Conservation (phyloP, 2,329 filamentous ascomycete species). For the Trichoderma koningii region DNA sequence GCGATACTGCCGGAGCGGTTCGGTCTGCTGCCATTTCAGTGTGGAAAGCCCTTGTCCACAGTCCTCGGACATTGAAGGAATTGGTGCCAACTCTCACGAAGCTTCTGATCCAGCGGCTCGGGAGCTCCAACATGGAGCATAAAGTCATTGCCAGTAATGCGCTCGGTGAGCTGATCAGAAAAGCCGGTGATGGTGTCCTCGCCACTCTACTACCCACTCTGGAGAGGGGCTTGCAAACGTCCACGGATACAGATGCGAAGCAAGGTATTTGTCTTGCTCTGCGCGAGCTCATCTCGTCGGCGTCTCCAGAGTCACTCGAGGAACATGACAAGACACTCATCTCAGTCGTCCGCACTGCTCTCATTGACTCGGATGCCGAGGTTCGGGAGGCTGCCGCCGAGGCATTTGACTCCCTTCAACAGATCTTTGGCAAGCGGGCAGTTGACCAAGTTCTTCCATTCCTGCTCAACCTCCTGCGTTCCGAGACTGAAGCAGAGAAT, state of each 20-base stretch:
- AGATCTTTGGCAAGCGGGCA: constrained; percentile 88
- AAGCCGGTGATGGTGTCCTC: constrained; percentile 91
- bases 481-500: constrained; percentile 85
- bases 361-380: constrained; percentile 85
- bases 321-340: constrained; percentile 95
- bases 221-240: constrained; percentile 84
- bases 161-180: constrained; percentile 92
- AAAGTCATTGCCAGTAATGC: constrained; percentile 98
- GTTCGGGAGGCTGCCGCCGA: constrained; percentile 95
- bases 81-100: constrained; percentile 93
- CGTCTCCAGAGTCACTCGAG: constrained; percentile 83
- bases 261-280: constrained; percentile 97
- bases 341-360: constrained; percentile 86
- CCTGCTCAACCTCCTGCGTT: constrained; percentile 84
- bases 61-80: constrained; percentile 89
- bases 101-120: constrained; percentile 88
- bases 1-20: constrained; percentile 91
- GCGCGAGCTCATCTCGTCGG: constrained; percentile 87
- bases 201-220: constrained; percentile 85
- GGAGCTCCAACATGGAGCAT: constrained; percentile 96
- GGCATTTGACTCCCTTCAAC: constrained; percentile 92
- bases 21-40: constrained; percentile 87
- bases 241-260: constrained; percentile 88
- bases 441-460: constrained; percentile 94
- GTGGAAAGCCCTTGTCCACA: constrained; percentile 93